Base-by-base conservation (phyloP, 176 grass and related monocot genomes). In the Dactylis glomerata region DNA sequence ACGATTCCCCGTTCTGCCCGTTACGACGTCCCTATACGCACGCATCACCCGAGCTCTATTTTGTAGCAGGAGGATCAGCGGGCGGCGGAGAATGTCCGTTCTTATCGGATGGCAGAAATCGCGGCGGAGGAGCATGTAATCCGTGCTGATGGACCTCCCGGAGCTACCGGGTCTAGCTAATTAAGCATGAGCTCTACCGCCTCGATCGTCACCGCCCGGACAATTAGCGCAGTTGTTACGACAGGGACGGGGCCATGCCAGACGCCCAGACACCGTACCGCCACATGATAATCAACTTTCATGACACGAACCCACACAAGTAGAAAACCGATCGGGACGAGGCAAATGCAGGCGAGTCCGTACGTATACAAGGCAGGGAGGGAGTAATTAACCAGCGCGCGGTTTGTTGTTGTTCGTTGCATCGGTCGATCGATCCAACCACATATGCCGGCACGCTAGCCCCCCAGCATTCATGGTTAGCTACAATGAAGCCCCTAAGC, bases 61-160 rank as follows among this genome's bases (percentile, higher is more conserved):
- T 64, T 64, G 14, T 64, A 32, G 16, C 61, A 17, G 27, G 23
- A 62, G 13, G 57, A 63, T 30, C 30, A 28, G 4, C 20, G 45
- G 15, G 32, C 23, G 37, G 51, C 11, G 45, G 36, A 41, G 54
- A 50, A 73, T 74, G 57, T 37, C 52, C 33, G 17, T 28, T 10
- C 42, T 11, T 16, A 14, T 36, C 10, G 17, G 73, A n/a, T 33
- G 30, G 5, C 3, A 6, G 34, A 59, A 59, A 78, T 78, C 20
- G 13, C 51, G 30, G 30, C 19, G 47, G 26, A 20, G 9, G 65
- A 56, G 75, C n/a, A 58, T 41, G 49, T 11, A 69, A 72, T 72
- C 32, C 38, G 30, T 28, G 68, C 6, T 76, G 87, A 89, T 89
- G 77, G 87, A 45, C 27, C 69, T 58, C 4, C 28, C 69, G 57